Percentiles rank a stretch among this genome's conserved stretches.
Evolutionary conservation across 2,329 filamentous ascomycete genomes (phyloP).

Genomic region (Penicillium capsulatum): DNA sequence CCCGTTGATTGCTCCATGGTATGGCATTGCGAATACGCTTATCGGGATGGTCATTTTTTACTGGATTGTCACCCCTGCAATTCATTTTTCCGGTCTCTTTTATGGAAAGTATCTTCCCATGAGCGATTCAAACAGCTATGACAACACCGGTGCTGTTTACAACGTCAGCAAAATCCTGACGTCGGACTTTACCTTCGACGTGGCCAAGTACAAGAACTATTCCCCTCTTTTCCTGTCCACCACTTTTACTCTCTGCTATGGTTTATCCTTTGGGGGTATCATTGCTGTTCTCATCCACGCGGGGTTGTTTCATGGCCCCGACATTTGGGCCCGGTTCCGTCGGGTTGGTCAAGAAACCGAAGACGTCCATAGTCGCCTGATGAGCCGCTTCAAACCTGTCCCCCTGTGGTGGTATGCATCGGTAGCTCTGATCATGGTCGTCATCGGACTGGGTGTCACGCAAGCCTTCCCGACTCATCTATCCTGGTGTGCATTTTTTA

Average conservation of each 20-base stretch:
- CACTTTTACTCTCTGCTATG: slow-evolving; percentile 66
- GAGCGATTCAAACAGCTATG: slow-evolving; percentile 65
- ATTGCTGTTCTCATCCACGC: slow-evolving; percentile 66
- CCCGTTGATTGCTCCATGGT: slow-evolving; percentile 67
- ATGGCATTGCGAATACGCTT: slow-evolving; percentile 68
- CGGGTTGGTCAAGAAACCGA: slow-evolving; percentile 54
- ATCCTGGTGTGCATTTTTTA: slow-evolving; percentile 67
- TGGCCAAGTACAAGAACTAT: slow-evolving; percentile 61
- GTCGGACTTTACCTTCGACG: slow-evolving; percentile 58
- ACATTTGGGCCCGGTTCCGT: slow-evolving; percentile 61
- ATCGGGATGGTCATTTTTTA: slow-evolving; percentile 65
- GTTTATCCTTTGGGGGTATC: slow-evolving; percentile 68
- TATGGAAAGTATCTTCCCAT: slow-evolving; percentile 64
- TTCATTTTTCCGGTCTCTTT: slow-evolving; percentile 65
- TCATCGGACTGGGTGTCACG: slow-evolving; percentile 45
- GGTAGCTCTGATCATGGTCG: slow-evolving; percentile 50
- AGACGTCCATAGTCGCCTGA: slow-evolving; percentile 54
- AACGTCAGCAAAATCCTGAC: slow-evolving; percentile 62
- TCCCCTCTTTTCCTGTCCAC: slow-evolving; percentile 62
- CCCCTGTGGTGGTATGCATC: slow-evolving; percentile 56
- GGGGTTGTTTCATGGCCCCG: slow-evolving; percentile 61
- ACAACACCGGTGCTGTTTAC: slow-evolving; percentile 63
- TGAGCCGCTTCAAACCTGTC: slow-evolving; percentile 54
- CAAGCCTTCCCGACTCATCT: slow-evolving; percentile 62
- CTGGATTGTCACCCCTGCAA: slow-evolving; percentile 53